Conservation (phyloP, 768 basidiomycete species). For the Phaffia tasmanica region DNA sequence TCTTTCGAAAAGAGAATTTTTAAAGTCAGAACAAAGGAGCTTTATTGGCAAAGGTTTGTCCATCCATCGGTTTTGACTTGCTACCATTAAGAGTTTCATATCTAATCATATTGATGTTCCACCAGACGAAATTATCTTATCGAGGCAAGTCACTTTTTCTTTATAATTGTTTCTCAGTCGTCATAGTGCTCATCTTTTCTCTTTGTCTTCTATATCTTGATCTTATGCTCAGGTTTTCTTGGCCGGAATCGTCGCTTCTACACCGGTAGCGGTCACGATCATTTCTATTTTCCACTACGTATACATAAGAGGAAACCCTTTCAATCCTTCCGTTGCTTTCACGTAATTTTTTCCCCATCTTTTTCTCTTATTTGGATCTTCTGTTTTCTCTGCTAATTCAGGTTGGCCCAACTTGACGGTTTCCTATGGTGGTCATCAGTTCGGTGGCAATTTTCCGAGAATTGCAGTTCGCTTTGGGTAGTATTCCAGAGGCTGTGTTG, state of each 20-base stretch:
- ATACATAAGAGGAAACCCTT: conserved; percentile 16
- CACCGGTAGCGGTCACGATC: not conserved
- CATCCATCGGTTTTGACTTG: not conserved
- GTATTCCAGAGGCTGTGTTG: conserved; percentile 83
- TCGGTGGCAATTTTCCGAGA: not conserved
- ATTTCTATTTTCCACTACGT: conserved; percentile 13
- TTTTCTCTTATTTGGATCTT: not conserved
- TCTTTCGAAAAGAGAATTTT: conserved; percentile 68
- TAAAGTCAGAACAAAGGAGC: conserved; percentile 63
- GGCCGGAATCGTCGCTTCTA: not conserved
- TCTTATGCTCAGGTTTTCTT: not conserved
- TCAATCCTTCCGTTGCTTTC: conserved; percentile 80
- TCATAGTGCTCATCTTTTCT: not conserved
- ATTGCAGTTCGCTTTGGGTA: conserved; percentile 46
- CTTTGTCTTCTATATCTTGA: conserved; percentile 22
- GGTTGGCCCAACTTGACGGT: conserved; percentile 29
- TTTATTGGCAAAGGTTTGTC: conserved; percentile 52
- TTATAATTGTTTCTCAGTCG: not conserved
- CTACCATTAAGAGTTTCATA: too few relatives aligned
- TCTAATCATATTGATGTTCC: too few relatives aligned
- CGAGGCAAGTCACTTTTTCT: conserved; percentile 46
- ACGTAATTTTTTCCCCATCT: conserved; percentile 43
- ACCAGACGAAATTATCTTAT: conserved; percentile 61
- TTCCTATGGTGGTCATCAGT: conserved; percentile 44
- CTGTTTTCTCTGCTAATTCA: not conserved